These are phyloP conservation scores for Mycena metata DNA, from an alignment of 768 basidiomycete genomes.

Conservation along the genomic window DNA sequence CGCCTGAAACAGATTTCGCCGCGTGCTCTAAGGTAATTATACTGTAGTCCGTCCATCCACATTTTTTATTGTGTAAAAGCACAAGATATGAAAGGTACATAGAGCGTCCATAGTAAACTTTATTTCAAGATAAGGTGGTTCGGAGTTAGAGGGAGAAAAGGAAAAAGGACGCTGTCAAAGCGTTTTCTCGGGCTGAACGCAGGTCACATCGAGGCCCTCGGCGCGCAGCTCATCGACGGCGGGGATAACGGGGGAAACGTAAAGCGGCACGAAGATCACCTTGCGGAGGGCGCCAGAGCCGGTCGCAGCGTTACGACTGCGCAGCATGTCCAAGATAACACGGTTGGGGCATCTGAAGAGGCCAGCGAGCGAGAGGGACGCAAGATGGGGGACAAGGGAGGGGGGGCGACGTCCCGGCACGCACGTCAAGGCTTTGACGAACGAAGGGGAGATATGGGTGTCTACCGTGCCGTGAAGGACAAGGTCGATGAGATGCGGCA, in stretches of 20 bases:
- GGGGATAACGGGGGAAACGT: neutral
- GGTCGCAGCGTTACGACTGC: neutral
- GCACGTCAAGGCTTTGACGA: neutral
- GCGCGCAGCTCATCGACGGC: neutral
- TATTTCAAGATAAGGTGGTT: too few species aligned
- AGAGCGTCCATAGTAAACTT: too few species aligned
- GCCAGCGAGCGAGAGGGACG: neutral
- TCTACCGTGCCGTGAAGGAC: neutral
- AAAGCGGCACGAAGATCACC: neutral
- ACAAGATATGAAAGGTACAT: too few species aligned
- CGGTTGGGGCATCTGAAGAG: neutral
- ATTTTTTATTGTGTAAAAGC: too few species aligned
- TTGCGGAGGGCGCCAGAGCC: neutral
- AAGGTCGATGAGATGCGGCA: neutral
- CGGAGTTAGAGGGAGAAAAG: too few species aligned
- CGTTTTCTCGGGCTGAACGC: too few species aligned
- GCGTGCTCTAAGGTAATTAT: too few species aligned
- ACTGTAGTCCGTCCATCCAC: too few species aligned
- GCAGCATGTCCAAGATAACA: conserved; percentile 5
- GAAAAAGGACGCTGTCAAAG: too few species aligned
- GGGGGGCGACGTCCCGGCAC: too few species aligned
- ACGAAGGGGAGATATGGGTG: neutral
- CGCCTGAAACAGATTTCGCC: too few species aligned
- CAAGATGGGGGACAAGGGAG: neutral
- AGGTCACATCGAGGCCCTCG: neutral